Evolutionary conservation across 1,139 yeast genomes (phyloP), one percentile per base, ranked within the genome.

Genomic region (Yamadazyma trypodendri): DNA sequence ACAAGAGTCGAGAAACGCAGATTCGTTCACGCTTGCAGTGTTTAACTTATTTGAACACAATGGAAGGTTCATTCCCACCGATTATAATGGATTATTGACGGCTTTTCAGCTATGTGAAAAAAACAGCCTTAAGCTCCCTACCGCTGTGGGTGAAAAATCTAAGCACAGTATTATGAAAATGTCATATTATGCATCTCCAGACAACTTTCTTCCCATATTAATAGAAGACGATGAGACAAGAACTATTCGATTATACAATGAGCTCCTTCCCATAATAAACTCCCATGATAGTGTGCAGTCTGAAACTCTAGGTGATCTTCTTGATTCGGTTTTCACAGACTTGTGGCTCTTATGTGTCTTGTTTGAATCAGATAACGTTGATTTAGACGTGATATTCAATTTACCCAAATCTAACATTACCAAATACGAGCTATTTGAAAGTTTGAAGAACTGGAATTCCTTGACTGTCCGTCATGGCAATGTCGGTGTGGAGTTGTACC

Each of bases 161-260:
- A 34, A 34, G 2, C 56, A 59, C 41, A 52, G 54, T 6, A 50
- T 72, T 3, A 46, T 69, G 24, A 56, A 56, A 24, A 37, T 71
- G 21, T 64, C 77, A 1, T 59, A 61, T 38, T 60, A 62, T 39
- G 67, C 73, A 7, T 58, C 79, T 0, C 61, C 68, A 2, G 68
- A 70, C 39, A 60, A 63, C 29, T 61, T 63, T 29, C 52, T 75
- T 16, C 80, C 80, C 1, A 54, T 74, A 2, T 50, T 75, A 2
- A 56, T 75, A 3, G 78, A 73, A 44, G 74, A 70, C 40, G 50
- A 49, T 10, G 54, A 56, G 18, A 44, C 48, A 5, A 49, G 68
- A 37, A 53, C 49, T 14, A 50, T 71, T 11, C 52, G 55, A 16
- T 50, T 61, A 0, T 39, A 37, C 15, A 41, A 41, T 6, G 44